Base-by-base conservation (phyloP, 2,329 filamentous ascomycete genomes). In the Xylariales sp. region DNA sequence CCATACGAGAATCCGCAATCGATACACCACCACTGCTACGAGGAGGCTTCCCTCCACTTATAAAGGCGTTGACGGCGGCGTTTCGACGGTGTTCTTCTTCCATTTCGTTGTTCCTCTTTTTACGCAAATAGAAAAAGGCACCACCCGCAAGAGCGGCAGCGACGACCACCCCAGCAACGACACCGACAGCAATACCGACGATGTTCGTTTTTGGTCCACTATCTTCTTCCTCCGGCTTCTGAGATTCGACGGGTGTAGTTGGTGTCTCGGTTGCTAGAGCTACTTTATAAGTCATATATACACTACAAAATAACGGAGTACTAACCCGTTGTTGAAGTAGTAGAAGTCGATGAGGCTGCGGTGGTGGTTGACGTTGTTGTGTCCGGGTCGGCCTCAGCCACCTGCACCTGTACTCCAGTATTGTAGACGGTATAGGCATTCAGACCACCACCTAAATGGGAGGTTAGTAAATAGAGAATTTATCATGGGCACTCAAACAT, bases 61-160 rank as follows among this genome's bases (percentile, higher is more conserved):
- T 90, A 76, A 96, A 97, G 60, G 89, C 88, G 75, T 90, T 93
- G 74, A 94, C 90, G 39, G 92, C 91, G 45, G 90, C 90, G 73
- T 94, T 94, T 72, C 92, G 89, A 70, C 91, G 89, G 81, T 96
- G 93, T 77, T 97, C 93, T 71, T 96, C 91, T 78, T 97, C 93
- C 3, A 94, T 89, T 75, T 92, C 89, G 69, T 88, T 86, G 80
- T 94, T 92, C 75, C 90, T 90, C 81, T 89, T 91, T 71, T 90
- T 90, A 62, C 93, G 91, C 73, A 96, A 81, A 75, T 87, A 92
- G 78, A 97, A 90, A 80, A 93, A 90, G 5, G 85, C 81, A 60
- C 87, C 94, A 52, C 89, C 93, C 12, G 87, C 82, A 18, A 92
- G 84, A 14, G 85, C 91, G 61, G 84, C 87, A 4, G 94, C 76